Evolutionary conservation across 2,329 filamentous ascomycete genomes (phyloP), one percentile per base, ranked within the genome.

Genomic region (Penicillium frequentans): DNA sequence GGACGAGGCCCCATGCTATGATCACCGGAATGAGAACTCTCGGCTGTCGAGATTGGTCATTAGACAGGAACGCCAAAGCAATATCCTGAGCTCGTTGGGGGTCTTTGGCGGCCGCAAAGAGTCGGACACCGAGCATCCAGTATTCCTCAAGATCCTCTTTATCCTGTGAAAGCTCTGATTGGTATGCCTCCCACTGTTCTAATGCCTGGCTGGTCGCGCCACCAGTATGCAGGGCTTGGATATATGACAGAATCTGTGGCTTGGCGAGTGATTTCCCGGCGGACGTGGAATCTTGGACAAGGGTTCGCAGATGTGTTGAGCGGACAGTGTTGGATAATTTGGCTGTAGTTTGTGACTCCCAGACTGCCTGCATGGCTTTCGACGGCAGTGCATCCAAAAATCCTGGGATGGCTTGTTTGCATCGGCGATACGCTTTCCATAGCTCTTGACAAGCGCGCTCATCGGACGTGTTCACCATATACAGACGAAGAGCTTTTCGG

Each of bases 171-270:
- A 90, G 75, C 0, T 79, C 81, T 7, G 78, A 70, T 39, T 84
- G 81, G 45, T 81, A 81, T 49, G 82, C 79, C 68, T 84, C 84
- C 86, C 89, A 90, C 47, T 83, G 81, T 13, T 85, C 82, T 24
- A 89, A 72, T 0, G 88, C 88, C 61, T 84, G 81, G 5, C 77
- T 75, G 55, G 82, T 79, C 70, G 84, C 84, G 2, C 86, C 88
- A 42, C 83, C 81, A 6, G 86, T 77, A 61, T 89, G 87, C 42
- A 89, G 77, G 55, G 88, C 85, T 67, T 91, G 86, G 31, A 92
- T 85, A 31, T 86, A 86, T 27, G 88, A 75, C 19, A 92, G 75
- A 61, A 86, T 84, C 65, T 90, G 87, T 2, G 78, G 70, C 4
- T 81, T 79, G 13, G 74, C 79, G 52, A 92, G 74, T 1, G 77